phyloP scores from a whole-genome alignment of 441 rosid genomes.

The Francoa sonchifolia region DNA sequence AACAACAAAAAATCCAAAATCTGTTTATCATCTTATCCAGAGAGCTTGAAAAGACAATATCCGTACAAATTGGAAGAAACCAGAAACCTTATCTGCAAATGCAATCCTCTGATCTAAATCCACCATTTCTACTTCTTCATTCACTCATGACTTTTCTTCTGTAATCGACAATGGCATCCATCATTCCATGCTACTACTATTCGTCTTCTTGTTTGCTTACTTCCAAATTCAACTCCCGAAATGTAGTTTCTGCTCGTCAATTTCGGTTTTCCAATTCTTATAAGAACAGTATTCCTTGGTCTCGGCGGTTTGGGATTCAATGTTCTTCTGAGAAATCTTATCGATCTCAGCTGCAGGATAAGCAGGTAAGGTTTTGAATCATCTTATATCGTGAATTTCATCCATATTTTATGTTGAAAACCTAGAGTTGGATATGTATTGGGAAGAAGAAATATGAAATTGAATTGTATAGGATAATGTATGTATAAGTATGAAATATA shows the following conservation, averaged over 20 bases:
- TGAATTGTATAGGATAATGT: too few relatives aligned
- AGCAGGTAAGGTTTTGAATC: slow-evolving; percentile 22
- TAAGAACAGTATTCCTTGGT: slow-evolving; percentile 13
- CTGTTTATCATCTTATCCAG: too few relatives aligned
- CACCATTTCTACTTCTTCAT: too few relatives aligned
- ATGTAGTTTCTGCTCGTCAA: slow-evolving; percentile 13
- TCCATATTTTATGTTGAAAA: not conserved
- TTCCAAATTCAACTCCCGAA: slow-evolving; percentile 18
- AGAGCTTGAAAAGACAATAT: too few relatives aligned
- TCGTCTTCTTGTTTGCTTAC: slow-evolving; percentile 22
- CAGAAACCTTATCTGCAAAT: too few relatives aligned
- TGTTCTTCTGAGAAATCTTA: slow-evolving; percentile 23
- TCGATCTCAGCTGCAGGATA: slow-evolving; percentile 9
- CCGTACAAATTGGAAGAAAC: too few relatives aligned
- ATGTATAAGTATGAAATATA: too few relatives aligned
- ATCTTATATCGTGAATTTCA: not conserved
- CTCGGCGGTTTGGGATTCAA: slow-evolving; percentile 14
- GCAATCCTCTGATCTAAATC: too few relatives aligned
- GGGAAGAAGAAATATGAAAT: too few relatives aligned
- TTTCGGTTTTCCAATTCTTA: slow-evolving; percentile 10
- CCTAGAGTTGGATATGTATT: not conserved
- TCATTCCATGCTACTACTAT: slow-evolving; percentile 26
- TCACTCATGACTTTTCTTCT: too few relatives aligned
- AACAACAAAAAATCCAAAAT: too few relatives aligned
- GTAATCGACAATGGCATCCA: slow-evolving; percentile 31